A percentile compares a stretch with the other conserved stretches of the same genome.
These are phyloP conservation scores for Yamadazyma sp. DNA, from an alignment of 1,139 yeast species.

Conservation along the genomic window DNA sequence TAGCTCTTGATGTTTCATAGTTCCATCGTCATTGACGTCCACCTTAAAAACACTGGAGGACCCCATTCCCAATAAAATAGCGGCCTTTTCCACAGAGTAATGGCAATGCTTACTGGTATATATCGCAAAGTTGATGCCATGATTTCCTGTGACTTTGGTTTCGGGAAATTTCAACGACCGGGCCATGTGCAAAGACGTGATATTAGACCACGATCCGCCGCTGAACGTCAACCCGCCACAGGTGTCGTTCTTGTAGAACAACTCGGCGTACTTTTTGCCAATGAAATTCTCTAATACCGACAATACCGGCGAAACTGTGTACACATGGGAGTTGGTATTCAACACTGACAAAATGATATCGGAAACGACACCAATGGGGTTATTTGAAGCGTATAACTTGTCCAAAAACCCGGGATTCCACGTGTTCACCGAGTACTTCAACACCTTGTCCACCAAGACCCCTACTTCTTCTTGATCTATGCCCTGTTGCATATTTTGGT, in stretches of 20 bases:
- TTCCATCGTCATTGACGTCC: slow-evolving; percentile 55
- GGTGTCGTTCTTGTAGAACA: slow-evolving; percentile 51
- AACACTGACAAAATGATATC: slow-evolving; percentile 69
- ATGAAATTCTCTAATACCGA: slow-evolving; percentile 73
- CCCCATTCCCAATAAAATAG: slow-evolving; percentile 76
- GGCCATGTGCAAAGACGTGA: slow-evolving; percentile 79
- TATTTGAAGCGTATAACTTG: slow-evolving; percentile 79
- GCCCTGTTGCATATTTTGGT: slow-evolving; percentile 18
- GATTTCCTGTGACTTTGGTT: slow-evolving; percentile 64
- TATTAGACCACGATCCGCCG: slow-evolving; percentile 87
- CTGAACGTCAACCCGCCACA: slow-evolving; percentile 86
- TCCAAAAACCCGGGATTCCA: slow-evolving; percentile 89
- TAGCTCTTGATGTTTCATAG: slow-evolving; percentile 52
- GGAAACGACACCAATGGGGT: slow-evolving; percentile 78
- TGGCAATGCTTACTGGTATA: slow-evolving; percentile 76
- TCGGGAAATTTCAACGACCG: slow-evolving; percentile 67
- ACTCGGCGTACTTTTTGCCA: slow-evolving; percentile 63
- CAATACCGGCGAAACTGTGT: slow-evolving; percentile 80
- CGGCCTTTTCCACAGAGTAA: slow-evolving; percentile 81
- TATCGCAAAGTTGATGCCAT: slow-evolving; percentile 57
- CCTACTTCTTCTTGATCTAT: slow-evolving; percentile 32
- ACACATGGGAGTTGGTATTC: slow-evolving; percentile 85
- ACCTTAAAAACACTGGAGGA: slow-evolving; percentile 63
- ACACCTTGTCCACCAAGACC: slow-evolving; percentile 54
- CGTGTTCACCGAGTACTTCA: slow-evolving; percentile 73